Evolutionary conservation across 2,329 filamentous ascomycete genomes (phyloP).

Genomic region (Curvularia sp.): DNA sequence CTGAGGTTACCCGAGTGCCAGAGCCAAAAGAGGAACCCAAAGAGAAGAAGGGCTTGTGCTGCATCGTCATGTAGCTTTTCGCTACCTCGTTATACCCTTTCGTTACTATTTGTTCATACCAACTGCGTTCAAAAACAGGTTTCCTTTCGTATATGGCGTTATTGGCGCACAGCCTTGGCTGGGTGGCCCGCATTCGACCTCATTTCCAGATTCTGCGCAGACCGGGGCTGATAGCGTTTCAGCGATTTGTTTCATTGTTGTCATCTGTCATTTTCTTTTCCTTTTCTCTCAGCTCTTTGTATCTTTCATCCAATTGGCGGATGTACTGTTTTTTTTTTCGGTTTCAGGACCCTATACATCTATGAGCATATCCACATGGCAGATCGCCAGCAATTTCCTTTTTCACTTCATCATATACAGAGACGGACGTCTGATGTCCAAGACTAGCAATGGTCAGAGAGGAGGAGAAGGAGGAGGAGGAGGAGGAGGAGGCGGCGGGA

Average conservation of each 20-base stretch:
- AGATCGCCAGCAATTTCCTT: conserved; percentile 17
- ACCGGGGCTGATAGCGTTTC: conserved; percentile 43
- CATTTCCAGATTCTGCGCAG: conserved; percentile 22
- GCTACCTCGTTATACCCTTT: conserved; percentile 38
- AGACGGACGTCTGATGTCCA: conserved; percentile 16
- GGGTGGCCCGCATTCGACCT: conserved; percentile 21
- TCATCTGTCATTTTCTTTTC: conserved; percentile 17
- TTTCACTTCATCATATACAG: conserved; percentile 16
- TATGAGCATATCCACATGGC: conserved; percentile 19
- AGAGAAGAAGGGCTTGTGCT: conserved; percentile 71
- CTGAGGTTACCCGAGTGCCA: conserved; percentile 58
- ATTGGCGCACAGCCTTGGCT: conserved; percentile 20
- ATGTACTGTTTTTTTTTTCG: conserved; percentile 10
- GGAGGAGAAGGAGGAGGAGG: conserved; percentile 20
- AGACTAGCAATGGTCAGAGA: conserved; percentile 20
- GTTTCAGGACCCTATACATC: conserved; percentile 8
- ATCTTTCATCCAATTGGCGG: conserved; percentile 4
- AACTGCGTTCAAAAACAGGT: conserved; percentile 32
- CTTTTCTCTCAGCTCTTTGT: background rate
- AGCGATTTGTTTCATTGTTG: conserved; percentile 39
- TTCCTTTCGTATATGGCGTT: conserved; percentile 42
- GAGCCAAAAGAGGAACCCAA: conserved; percentile 64
- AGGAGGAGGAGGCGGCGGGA: too few relatives aligned
- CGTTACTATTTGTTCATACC: conserved; percentile 26
- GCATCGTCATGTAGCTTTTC: conserved; percentile 71